These are phyloP conservation scores for Diaporthe vexans DNA, from an alignment of 2,329 filamentous ascomycete species.

Conservation along the genomic window DNA sequence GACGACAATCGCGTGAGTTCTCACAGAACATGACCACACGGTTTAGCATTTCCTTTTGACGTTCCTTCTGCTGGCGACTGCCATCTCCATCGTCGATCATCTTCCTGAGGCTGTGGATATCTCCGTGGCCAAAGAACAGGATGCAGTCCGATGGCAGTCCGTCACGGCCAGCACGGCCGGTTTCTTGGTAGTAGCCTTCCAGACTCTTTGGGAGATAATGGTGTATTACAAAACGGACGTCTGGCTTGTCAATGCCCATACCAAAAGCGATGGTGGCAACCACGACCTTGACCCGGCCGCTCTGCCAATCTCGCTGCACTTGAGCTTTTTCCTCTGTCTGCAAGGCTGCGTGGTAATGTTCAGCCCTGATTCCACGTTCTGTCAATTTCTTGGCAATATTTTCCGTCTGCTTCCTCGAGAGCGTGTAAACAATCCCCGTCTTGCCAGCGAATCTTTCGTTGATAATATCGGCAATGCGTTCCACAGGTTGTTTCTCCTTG, in stretches of 20 bases:
- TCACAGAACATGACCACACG: constrained; percentile 91
- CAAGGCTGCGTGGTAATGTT: constrained; percentile 90
- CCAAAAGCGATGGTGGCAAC: constrained; percentile 99
- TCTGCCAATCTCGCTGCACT: constrained; percentile 88
- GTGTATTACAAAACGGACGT: constrained; percentile 97
- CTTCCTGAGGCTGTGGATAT: constrained; percentile 79
- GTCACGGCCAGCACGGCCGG: constrained; percentile 92
- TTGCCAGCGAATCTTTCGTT: constrained; percentile 76
- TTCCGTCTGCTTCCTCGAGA: constrained; percentile 88
- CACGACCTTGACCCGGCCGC: constrained; percentile 84
- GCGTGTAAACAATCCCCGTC: constrained; percentile 93
- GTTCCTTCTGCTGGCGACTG: constrained; percentile 82
- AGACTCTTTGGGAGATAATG: constrained; percentile 93
- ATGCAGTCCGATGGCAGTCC: constrained; percentile 90
- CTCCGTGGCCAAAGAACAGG: constrained; percentile 87
- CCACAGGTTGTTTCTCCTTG: constrained; percentile 73
- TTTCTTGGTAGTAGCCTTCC: constrained; percentile 99
- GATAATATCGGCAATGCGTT: constrained; percentile 76
- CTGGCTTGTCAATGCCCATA: constrained; percentile 99
- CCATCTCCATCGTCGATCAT: constrained; percentile 90
- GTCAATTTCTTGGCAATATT: constrained; percentile 79
- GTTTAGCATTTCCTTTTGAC: constrained; percentile 87
- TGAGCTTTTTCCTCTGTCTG: constrained; percentile 74
- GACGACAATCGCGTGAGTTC: constrained; percentile 87
- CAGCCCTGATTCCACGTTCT: constrained; percentile 76